Conservation (phyloP, 2,329 filamentous ascomycete species). For the Emmonsiellopsis sp. region DNA sequence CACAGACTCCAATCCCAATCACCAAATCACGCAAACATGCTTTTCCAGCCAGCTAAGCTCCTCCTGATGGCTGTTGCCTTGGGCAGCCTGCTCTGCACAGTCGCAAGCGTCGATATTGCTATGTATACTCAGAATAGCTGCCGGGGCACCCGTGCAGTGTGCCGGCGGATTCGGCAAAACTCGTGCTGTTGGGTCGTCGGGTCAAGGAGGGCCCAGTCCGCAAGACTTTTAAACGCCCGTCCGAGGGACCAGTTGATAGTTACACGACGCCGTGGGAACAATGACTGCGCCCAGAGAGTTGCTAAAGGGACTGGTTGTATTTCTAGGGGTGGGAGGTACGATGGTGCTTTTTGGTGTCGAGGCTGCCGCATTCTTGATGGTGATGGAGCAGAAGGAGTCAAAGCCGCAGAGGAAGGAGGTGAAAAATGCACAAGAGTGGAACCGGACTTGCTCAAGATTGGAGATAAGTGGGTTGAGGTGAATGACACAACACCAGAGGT, state of each 20-base stretch:
- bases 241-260: neutral
- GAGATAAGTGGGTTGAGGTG: neutral
- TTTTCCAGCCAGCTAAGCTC: constrained; percentile 15
- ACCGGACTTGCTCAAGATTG: neutral
- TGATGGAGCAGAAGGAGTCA: neutral
- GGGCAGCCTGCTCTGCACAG: neutral
- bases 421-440: neutral
- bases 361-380: neutral
- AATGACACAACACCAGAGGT: neutral
- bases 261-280: neutral
- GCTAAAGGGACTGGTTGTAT: neutral
- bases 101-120: neutral
- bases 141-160: neutral
- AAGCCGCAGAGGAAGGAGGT: neutral
- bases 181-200: too few relatives aligned
- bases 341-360: neutral
- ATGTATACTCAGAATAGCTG: neutral
- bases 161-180: neutral
- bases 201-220: neutral
- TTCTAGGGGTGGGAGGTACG: neutral
- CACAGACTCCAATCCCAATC: too few relatives aligned
- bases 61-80: constrained; percentile 7
- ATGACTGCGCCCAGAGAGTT: neutral
- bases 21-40: constrained; percentile 28
- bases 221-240: neutral